These are phyloP conservation scores for Suillus alpinus DNA, from an alignment of 768 basidiomycete species.

Conservation along the genomic window DNA sequence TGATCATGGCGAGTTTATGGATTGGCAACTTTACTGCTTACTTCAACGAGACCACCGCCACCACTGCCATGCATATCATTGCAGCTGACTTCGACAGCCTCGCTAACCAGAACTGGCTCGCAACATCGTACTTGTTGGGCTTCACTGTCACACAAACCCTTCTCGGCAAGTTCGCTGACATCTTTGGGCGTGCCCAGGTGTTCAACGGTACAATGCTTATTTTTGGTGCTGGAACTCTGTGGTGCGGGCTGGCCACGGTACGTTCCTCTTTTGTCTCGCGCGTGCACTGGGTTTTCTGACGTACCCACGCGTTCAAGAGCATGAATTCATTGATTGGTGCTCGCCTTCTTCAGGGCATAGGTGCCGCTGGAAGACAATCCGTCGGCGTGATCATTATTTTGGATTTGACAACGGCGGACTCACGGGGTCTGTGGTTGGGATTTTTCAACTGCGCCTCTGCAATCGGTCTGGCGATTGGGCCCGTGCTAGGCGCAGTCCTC, in stretches of 20 bases:
- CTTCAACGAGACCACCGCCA: constrained; percentile 33
- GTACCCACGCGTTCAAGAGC: constrained; percentile 20
- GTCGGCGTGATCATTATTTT: constrained; percentile 34
- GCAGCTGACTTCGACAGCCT: constrained; percentile 27
- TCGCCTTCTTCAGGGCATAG: constrained; percentile 35
- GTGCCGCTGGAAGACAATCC: constrained; percentile 35
- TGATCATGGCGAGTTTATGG: constrained; percentile 34
- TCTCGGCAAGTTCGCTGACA: constrained; percentile 34
- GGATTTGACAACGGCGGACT: constrained; percentile 35
- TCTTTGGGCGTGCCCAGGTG: constrained; percentile 33
- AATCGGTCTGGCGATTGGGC: constrained; percentile 44
- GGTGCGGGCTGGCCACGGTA: constrained; percentile 32
- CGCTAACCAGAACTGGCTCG: constrained; percentile 34
- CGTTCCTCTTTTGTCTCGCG: constrained; percentile 4
- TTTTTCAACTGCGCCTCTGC: constrained; percentile 37
- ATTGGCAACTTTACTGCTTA: constrained; percentile 35
- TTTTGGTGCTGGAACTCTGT: constrained; percentile 31
- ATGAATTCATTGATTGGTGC: constrained; percentile 34
- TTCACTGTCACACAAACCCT: constrained; percentile 36
- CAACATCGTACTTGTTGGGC: constrained; percentile 33
- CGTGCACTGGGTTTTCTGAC: constrained; percentile 1
- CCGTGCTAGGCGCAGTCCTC: constrained; percentile 45
- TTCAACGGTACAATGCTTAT: constrained; percentile 35
- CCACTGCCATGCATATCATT: constrained; percentile 36
- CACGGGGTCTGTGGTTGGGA: constrained; percentile 34